phyloP scores from a whole-genome alignment of 2,329 filamentous ascomycete species.

The Calonectria ilicicola region DNA sequence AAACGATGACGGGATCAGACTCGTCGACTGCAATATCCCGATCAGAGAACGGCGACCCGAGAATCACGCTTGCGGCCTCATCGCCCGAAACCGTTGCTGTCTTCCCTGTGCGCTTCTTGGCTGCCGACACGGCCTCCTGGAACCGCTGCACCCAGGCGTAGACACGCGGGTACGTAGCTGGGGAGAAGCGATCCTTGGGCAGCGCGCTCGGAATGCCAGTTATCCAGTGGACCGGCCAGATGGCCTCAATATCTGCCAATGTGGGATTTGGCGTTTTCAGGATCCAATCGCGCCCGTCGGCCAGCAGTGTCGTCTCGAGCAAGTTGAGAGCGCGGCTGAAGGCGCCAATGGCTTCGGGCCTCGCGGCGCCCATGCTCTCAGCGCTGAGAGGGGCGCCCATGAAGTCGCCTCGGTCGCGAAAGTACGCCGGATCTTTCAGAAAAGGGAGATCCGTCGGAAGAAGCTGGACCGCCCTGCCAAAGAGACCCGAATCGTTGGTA shows the following conservation, averaged over 20 bases:
- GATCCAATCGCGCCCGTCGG: conserved; percentile 76
- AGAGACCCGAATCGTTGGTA: conserved; percentile 69
- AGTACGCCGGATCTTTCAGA: conserved; percentile 68
- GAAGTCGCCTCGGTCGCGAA: conserved; percentile 65
- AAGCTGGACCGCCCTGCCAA: conserved; percentile 62
- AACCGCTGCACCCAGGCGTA: conserved; percentile 77
- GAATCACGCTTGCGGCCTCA: conserved; percentile 63
- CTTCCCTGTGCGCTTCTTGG: conserved; percentile 50
- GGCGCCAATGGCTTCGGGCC: conserved; percentile 68
- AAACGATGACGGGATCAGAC: conserved; percentile 58
- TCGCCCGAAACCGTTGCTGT: conserved; percentile 62
- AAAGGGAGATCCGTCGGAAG: conserved; percentile 68
- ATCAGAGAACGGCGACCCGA: conserved; percentile 59
- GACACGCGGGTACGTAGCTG: conserved; percentile 66
- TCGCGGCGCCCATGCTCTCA: conserved; percentile 40
- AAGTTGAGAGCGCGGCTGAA: conserved; percentile 66
- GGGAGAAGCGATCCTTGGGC: conserved; percentile 63
- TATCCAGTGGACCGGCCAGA: conserved; percentile 78
- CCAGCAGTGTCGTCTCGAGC: conserved; percentile 72
- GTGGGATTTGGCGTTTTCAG: conserved; percentile 63
- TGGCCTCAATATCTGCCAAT: conserved; percentile 76
- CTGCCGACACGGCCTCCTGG: conserved; percentile 57
- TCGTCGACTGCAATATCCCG: conserved; percentile 56
- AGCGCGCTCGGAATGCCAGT: conserved; percentile 66
- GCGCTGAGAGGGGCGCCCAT: conserved; percentile 42